Base-by-base conservation (phyloP, 2,329 filamentous ascomycete species). In the Trichophaea hybrida region DNA sequence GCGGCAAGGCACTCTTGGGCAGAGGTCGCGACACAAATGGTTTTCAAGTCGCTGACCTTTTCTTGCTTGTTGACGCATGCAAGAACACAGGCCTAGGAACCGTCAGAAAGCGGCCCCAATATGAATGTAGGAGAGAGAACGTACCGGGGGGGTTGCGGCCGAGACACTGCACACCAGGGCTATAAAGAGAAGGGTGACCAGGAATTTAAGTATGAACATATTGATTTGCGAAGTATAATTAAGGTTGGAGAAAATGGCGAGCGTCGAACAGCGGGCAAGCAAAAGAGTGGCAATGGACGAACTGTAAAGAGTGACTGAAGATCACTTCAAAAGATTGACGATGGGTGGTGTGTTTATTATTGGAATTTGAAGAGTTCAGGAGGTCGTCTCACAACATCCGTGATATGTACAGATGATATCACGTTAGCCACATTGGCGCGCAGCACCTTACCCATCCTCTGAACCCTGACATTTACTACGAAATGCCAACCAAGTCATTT, bases 1-100 rank as follows among this genome's bases (percentile, higher is more conserved):
- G 15, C 31, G 12, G 13, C 17, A n/a, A 55, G 53, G 33, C 53
- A 55, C n/a, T 15, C 12, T 15, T 55, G 53, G 5, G 31, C 31
- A n/a, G 8, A 24, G 12, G 13, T n/a, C 13, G 40, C 15, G 31
- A 10, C 17, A 46, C 58, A 60, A 24, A 60, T 34, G 8, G 43
- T 43, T 15, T 34, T 38, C 7, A 57, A 35, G 35, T 60, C 54
- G 43, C 43, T 31, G 40, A 51, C 32, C n/a, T 57, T 38, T 12
- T 35, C 13, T 13, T 53, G 32, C 35, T 57, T 43, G 37, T 60
- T 60, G 17, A 57, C 54, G 37, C 58, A 60, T 31, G 58, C 54
- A 24, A 60, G 54, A 60, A 60, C 34, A 44, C 58, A 60, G 17
- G 58, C 58, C 58, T 60, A 24, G 4, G 34, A 34, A n/a, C 10